Conservation (phyloP, 148 eudicot genomes). For the Bassia scoparia region DNA sequence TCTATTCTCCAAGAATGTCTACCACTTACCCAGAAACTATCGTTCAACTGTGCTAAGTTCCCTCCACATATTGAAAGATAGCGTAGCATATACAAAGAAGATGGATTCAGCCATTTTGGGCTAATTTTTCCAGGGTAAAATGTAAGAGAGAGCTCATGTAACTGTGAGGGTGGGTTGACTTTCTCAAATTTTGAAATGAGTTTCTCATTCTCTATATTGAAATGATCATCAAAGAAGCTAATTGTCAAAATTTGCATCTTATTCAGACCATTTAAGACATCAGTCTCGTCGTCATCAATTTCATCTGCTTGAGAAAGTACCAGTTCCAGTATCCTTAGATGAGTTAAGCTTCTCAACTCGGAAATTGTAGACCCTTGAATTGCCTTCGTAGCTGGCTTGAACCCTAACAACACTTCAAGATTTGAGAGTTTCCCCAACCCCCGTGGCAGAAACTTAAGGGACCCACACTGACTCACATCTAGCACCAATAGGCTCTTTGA, state of each 20-base stretch:
- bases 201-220: slow-evolving; percentile 30
- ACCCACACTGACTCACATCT: slow-evolving; percentile 46
- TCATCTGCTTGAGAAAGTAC: slow-evolving; percentile 38
- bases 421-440: slow-evolving; percentile 37
- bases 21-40: slow-evolving; percentile 37
- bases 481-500: slow-evolving; percentile 33
- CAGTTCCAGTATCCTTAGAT: slow-evolving; percentile 37
- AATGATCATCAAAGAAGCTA: slow-evolving; percentile 41
- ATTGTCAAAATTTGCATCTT: slow-evolving; percentile 39
- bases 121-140: slow-evolving; percentile 44
- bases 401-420: slow-evolving; percentile 45
- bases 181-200: slow-evolving; percentile 35
- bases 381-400: slow-evolving; percentile 37
- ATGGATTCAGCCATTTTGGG: slow-evolving; percentile 47
- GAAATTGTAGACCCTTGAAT: slow-evolving; percentile 35
- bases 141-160: slow-evolving; percentile 42
- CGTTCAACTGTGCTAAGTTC: slow-evolving; percentile 26
- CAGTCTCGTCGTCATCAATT: slow-evolving; percentile 34
- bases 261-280: slow-evolving; percentile 32
- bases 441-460: slow-evolving; percentile 43
- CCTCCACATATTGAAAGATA: slow-evolving; percentile 46
- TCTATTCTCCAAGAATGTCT: slow-evolving; percentile 41
- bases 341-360: slow-evolving; percentile 35
- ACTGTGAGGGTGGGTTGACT: slow-evolving; percentile 39
- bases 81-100: slow-evolving; percentile 36